Evolutionary conservation across 1,284 basidiomycete genomes (phyloP), one percentile per base, ranked within the genome.

Genomic region (Abortiporus biennis): DNA sequence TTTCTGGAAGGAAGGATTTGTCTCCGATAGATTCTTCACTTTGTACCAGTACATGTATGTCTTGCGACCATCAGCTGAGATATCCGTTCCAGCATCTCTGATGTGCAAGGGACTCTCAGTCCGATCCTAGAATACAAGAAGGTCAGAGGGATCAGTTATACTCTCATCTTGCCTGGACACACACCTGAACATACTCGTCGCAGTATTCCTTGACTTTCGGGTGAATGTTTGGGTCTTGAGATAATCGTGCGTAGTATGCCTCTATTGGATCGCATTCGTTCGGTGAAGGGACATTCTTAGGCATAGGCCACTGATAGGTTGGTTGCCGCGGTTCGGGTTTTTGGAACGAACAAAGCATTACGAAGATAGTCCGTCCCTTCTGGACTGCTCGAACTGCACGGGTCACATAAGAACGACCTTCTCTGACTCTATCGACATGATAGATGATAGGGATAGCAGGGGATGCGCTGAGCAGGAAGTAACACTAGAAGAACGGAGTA

Each of bases 311-410:
- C 46, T 84, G 80, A 51, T 79, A 68, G 11, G 64, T 60, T 3
- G 78, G 82, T 55, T 90, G 86, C 67, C 75, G 76, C 1, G 78
- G 78, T 58, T 93, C 88, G 1, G 88, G 85, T 29, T 73, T 68
- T 47, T 92, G 84, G 68, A 92, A 96, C 1, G 90, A 94, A 56
- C 87, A 92, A 47, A 89, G 66, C 59, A 95, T 72, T 43, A 87
- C 75, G 63, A 95, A 96, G 49, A 96, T 78, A 33, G 76, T 73
- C 36, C 70, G 69, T 29, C 87, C 89, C 38, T 78, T 76, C 60
- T 97, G 93, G 24, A 72, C 68, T 1, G 85, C 85, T 56, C 80
- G 80, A 47, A 93, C 88, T 3, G 80, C 70, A 40, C 80, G 80
- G 16, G 88, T 85, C 31, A 71, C 66, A 57, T 89, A 91, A 15